Evolutionary conservation across 768 basidiomycete genomes (phyloP).

Genomic region (Boletellus emodensis): DNA sequence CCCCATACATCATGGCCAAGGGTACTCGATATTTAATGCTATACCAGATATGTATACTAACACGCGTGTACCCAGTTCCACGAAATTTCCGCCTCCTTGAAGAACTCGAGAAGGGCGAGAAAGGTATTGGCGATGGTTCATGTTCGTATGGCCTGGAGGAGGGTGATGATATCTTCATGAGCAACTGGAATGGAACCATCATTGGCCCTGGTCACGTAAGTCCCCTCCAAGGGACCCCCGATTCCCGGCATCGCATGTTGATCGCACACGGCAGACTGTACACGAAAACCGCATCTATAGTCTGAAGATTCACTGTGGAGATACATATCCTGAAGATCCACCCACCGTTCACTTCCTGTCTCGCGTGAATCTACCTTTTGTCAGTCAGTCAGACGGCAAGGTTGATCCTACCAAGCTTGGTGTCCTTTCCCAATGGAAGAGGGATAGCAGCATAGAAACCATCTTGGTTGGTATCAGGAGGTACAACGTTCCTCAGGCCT

Average conservation of each 20-base stretch:
- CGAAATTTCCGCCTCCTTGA: slow-evolving; percentile 95
- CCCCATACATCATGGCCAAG: slow-evolving; percentile 44
- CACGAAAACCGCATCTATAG: slow-evolving; percentile 99
- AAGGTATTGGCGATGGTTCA: slow-evolving; percentile 96
- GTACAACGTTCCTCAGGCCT: slow-evolving; percentile 36
- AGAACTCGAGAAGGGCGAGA: slow-evolving; percentile 99
- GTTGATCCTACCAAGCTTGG: slow-evolving; percentile 72
- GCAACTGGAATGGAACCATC: slow-evolving; percentile 98
- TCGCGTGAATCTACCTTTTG: slow-evolving; percentile 91
- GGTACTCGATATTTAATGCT: slow-evolving; percentile 32
- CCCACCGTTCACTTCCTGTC: slow-evolving; percentile 85
- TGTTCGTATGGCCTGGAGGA: slow-evolving; percentile 97
- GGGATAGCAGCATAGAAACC: slow-evolving; percentile 78
- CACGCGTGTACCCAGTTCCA: slow-evolving; percentile 60
- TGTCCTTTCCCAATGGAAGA: slow-evolving; percentile 72
- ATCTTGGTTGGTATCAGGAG: slow-evolving; percentile 90
- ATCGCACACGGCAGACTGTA: slow-evolving; percentile 60
- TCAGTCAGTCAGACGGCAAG: slow-evolving; percentile 66
- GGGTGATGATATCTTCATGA: slow-evolving; percentile 95
- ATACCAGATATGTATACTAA: not conserved
- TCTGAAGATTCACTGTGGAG: slow-evolving; percentile 83
- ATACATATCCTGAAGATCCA: slow-evolving; percentile 68
- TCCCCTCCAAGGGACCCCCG: slow-evolving; percentile 10
- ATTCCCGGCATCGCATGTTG: slow-evolving; percentile 13
- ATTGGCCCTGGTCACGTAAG: slow-evolving; percentile 96